These are phyloP conservation scores for Nothopassalora personata DNA, from an alignment of 2,329 filamentous ascomycete genomes.

Conservation along the genomic window DNA sequence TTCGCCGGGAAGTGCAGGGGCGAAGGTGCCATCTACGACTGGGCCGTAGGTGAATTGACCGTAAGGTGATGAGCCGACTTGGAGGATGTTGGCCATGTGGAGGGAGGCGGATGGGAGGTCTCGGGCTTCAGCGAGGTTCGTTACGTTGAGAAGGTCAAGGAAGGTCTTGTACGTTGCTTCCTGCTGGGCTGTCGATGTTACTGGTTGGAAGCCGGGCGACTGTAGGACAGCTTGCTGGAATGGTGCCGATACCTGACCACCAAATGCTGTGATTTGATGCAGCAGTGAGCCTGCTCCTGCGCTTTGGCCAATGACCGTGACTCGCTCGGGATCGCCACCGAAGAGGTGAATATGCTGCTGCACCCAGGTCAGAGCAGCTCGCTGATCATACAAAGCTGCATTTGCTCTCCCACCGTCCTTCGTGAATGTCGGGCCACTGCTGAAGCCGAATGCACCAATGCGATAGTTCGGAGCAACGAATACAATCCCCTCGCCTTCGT, in stretches of 20 bases:
- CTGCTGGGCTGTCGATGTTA: slow-evolving; percentile 32
- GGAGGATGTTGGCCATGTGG: slow-evolving; percentile 41
- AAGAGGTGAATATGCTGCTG: slow-evolving; percentile 33
- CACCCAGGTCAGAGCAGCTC: slow-evolving; percentile 54
- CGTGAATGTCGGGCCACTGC: slow-evolving; percentile 42
- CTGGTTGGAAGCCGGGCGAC: slow-evolving; percentile 35
- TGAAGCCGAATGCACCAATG: slow-evolving; percentile 46
- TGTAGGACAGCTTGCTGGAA: slow-evolving; percentile 62
- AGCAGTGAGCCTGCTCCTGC: slow-evolving; percentile 60
- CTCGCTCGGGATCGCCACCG: slow-evolving; percentile 24
- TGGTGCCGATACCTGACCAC: slow-evolving; percentile 57
- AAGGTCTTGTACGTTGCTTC: slow-evolving; percentile 1
- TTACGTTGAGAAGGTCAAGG: background rate
- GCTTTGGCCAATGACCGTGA: slow-evolving; percentile 6
- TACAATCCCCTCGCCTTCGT: background rate
- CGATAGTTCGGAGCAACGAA: slow-evolving; percentile 44
- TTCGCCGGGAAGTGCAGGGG: slow-evolving; percentile 42
- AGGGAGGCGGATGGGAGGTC: slow-evolving; percentile 36
- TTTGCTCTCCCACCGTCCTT: slow-evolving; percentile 42
- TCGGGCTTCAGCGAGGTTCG: background rate
- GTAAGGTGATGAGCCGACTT: slow-evolving; percentile 37
- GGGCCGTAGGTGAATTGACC: slow-evolving; percentile 43
- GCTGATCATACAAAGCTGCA: slow-evolving; percentile 49
- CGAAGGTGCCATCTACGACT: slow-evolving; percentile 46
- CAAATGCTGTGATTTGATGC: slow-evolving; percentile 67